Conservation (phyloP, 2,329 filamentous ascomycete genomes). For the Pseudogymnoascus sp. region DNA sequence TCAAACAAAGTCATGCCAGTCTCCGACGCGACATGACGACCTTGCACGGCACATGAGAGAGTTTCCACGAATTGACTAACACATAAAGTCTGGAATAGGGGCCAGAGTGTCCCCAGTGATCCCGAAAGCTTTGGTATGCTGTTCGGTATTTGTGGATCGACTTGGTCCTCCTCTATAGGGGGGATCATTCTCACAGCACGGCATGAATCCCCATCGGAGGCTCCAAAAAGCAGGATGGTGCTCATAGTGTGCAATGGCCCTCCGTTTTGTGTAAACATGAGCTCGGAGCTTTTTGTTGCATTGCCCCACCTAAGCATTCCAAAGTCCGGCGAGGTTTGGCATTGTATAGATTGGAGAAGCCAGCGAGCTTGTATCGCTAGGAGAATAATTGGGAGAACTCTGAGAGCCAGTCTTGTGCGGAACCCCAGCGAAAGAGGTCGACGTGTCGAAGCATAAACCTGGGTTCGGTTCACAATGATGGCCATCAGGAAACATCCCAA, state of each 20-base stretch:
- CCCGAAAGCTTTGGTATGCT: slow-evolving; percentile 37
- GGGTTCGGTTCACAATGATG: slow-evolving; percentile 80
- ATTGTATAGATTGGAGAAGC: slow-evolving; percentile 78
- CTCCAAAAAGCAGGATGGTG: slow-evolving; percentile 63
- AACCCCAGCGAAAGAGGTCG: slow-evolving; percentile 70
- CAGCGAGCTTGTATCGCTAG: slow-evolving; percentile 60
- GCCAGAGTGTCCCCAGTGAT: slow-evolving; percentile 70
- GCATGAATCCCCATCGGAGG: slow-evolving; percentile 69
- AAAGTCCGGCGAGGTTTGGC: slow-evolving; percentile 76
- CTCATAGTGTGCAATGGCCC: slow-evolving; percentile 64
- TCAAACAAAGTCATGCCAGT: slow-evolving; percentile 96
- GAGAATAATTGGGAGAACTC: slow-evolving; percentile 61
- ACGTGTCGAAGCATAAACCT: slow-evolving; percentile 86
- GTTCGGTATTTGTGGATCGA: slow-evolving; percentile 24
- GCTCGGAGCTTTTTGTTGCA: slow-evolving; percentile 52
- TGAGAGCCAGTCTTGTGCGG: slow-evolving; percentile 61
- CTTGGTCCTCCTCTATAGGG: slow-evolving; percentile 35
- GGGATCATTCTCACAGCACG: slow-evolving; percentile 65
- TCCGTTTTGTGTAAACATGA: slow-evolving; percentile 64
- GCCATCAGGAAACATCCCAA: slow-evolving; percentile 79
- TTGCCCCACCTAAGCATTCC: slow-evolving; percentile 62
- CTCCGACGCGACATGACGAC: slow-evolving; percentile 69
- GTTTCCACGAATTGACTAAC: slow-evolving; percentile 84
- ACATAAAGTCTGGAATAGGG: slow-evolving; percentile 61
- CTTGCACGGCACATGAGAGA: slow-evolving; percentile 78